Evolutionary conservation across 306 rosid genomes (phyloP).

Genomic region (Ormosia emarginata): DNA sequence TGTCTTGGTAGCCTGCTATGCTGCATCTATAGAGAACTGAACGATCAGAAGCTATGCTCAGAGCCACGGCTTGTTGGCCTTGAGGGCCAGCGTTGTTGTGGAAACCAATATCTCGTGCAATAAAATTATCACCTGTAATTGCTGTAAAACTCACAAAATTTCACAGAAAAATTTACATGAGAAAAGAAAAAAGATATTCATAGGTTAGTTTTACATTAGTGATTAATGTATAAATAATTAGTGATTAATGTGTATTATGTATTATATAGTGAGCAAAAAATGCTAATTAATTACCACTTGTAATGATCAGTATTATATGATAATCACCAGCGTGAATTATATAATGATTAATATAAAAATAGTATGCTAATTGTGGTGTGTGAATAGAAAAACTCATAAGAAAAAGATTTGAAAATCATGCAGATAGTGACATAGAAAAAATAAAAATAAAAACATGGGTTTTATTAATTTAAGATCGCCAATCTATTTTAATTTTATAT

Average conservation of each 20-base stretch:
- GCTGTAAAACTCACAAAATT: slow-evolving; percentile 18
- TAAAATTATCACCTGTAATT: slow-evolving; percentile 40
- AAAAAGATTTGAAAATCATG: no score
- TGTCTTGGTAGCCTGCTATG: slow-evolving; percentile 50
- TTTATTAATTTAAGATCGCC: background rate
- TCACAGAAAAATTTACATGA: background rate
- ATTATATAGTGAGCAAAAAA: no score
- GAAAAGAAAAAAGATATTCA: background rate
- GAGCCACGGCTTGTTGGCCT: slow-evolving; percentile 47
- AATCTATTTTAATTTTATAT: background rate
- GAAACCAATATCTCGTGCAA: slow-evolving; percentile 50
- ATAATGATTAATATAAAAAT: no score
- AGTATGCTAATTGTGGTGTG: no score
- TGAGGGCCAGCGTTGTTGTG: slow-evolving; percentile 44
- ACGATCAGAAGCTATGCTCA: slow-evolving; percentile 40
- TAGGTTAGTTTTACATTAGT: no score
- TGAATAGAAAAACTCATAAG: no score
- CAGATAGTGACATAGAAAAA: no score
- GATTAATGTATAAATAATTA: no score
- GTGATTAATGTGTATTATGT: no score
- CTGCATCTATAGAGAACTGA: slow-evolving; percentile 44
- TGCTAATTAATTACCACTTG: no score
- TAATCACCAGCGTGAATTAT: no score
- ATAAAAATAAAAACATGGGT: background rate
- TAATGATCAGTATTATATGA: no score